Evolutionary conservation across 2,329 filamentous ascomycete species (phyloP).

Genomic region (Nothopassalora personata): DNA sequence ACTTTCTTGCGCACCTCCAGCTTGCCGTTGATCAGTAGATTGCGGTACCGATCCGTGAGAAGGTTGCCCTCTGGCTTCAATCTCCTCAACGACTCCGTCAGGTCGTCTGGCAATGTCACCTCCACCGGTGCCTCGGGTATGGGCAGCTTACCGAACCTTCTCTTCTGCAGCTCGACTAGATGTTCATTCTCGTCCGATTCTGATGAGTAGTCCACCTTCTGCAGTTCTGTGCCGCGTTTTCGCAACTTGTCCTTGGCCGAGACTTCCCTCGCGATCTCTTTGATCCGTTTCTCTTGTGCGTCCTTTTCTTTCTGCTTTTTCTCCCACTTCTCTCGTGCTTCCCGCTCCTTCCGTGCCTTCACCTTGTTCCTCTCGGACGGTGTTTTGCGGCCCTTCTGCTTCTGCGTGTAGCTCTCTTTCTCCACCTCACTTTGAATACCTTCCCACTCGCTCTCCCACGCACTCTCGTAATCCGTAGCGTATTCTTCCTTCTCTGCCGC

Average conservation of each 20-base stretch:
- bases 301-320: constrained; percentile 67
- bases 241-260: constrained; percentile 51
- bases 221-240: constrained; percentile 10
- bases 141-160: constrained; percentile 66
- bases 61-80: constrained; percentile 91
- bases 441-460: constrained; percentile 82
- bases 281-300: constrained; percentile 65
- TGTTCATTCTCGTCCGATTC: constrained; percentile 32
- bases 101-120: constrained; percentile 46
- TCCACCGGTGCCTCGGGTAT: constrained; percentile 62
- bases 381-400: constrained; percentile 79
- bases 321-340: constrained; percentile 70
- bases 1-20: constrained; percentile 76
- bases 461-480: constrained; percentile 57
- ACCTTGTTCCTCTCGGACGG: constrained; percentile 80
- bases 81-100: constrained; percentile 45
- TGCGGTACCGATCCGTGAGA: constrained; percentile 86
- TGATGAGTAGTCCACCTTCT: constrained; percentile 10
- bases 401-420: constrained; percentile 59
- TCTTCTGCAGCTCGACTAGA: constrained; percentile 54
- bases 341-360: constrained; percentile 82
- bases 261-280: constrained; percentile 62
- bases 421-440: constrained; percentile 51
- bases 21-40: constrained; percentile 80
- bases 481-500: constrained; percentile 70